Evolutionary conservation across 768 basidiomycete species (phyloP), one percentile per base, ranked within the genome.

Genomic region (Symmetrospora coprosmae): DNA sequence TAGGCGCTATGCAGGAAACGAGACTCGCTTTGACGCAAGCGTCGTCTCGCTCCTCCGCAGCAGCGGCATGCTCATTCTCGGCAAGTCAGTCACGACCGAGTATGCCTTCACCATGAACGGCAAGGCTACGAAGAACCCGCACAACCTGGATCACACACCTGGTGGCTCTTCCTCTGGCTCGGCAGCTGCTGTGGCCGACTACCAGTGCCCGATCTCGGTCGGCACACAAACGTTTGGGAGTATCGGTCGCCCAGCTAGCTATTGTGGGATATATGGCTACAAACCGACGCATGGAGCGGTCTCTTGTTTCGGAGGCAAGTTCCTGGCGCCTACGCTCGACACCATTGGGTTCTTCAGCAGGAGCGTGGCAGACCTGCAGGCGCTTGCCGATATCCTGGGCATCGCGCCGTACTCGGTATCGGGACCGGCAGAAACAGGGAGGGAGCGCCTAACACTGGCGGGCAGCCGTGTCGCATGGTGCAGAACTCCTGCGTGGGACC

Each of bases 201-300:
- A 62, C 51, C 71, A 73, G 59, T 64, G 64, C 33, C 68, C 69
- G 1, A 27, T 72, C 16, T 66, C 69, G 4, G 33, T 25, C 17
- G 60, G 64, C 38, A 64, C 61, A 13, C 69, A 67, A 27, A 62
- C 64, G 11, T 61, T 50, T 39, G 72, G 72, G 1, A 68, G 66
- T 27, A 70, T 67, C 0, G 67, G 71, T 19, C 63, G 72, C 9
- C 71, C 72, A 0, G 72, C 64, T 9, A 68, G 68, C 21, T 73
- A 62, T 64, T 72, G 71, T 58, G 70, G 70, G 17, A 69, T 73
- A 47, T 73, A 64, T 38, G 71, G 64, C 0, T 52, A 71, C 47
- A 72, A 73, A 60, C 70, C 71, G 2, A 73, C 72, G 38, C 72
- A 69, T 67, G 66, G 66, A n/a, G 43, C 68, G 11, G 69, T 72